A percentile compares a stretch with the other conserved stretches of the same genome.
These are phyloP conservation scores for Fusarium tjaetaba DNA, from an alignment of 2,329 filamentous ascomycete species.

Conservation along the genomic window DNA sequence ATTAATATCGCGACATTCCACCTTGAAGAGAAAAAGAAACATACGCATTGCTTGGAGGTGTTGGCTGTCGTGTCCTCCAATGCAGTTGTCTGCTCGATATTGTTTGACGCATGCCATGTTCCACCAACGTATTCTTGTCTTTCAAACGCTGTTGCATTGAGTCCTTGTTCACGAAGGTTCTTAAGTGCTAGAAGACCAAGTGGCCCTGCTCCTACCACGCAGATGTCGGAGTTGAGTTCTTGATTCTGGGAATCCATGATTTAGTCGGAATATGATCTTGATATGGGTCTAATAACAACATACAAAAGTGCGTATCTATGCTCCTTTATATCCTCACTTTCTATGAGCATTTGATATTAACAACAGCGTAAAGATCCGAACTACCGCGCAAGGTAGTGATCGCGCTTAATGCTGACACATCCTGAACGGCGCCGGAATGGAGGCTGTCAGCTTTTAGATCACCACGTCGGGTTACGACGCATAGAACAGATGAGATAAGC, in stretches of 20 bases:
- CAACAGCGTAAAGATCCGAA: neutral
- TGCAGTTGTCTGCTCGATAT: constrained; percentile 49
- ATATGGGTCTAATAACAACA: neutral
- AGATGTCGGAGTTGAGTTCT: constrained; percentile 38
- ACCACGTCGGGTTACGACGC: neutral
- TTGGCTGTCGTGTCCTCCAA: constrained; percentile 46
- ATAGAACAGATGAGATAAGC: neutral
- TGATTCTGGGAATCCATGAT: constrained; percentile 29
- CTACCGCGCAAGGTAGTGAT: neutral
- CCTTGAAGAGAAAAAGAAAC: neutral
- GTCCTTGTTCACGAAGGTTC: constrained; percentile 55
- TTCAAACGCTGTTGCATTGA: constrained; percentile 54
- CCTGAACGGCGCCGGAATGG: neutral
- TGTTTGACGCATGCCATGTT: constrained; percentile 53
- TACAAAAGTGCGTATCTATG: neutral
- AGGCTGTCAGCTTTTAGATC: constrained; percentile 20
- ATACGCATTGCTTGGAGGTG: constrained; percentile 46
- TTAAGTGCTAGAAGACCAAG: constrained; percentile 54
- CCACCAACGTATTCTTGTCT: constrained; percentile 53
- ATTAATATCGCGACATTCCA: neutral
- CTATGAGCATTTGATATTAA: neutral
- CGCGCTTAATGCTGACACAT: constrained; percentile 12
- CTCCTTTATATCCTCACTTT: constrained; percentile 6
- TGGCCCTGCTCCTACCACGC: constrained; percentile 46
- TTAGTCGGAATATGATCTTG: neutral